Evolutionary conservation across 768 basidiomycete species (phyloP), one percentile per base, ranked within the genome.

Genomic region (Hortiboletus flavorubellus): DNA sequence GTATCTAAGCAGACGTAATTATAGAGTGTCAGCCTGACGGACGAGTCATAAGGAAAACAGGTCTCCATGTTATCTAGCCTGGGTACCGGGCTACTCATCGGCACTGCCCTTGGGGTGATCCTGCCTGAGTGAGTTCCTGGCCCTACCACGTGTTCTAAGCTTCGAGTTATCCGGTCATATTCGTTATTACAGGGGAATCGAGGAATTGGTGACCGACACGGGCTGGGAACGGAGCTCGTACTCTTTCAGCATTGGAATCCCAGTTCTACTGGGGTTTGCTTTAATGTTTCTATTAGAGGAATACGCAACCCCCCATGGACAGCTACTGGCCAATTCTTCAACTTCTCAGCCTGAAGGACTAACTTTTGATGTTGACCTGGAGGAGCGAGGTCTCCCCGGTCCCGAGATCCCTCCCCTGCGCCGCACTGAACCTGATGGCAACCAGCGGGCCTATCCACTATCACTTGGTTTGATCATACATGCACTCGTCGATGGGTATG

Each of bases 401-500:
- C n/a, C 50, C 15, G 60, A 69, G 50, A 57, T 63, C 46, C 55
- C 54, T 31, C 9, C 51, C 34, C 54, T 21, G 12, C 39, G 29
- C 49, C 52, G 37, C 10, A 16, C 55, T 35, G 55, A 52, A 44
- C 44, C 57, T 8, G 63, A 68, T 29, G 71, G 67, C 61, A 68
- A 70, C 33, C 64, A 66, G 35, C 74, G 74, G 15, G 85, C 86
- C 9, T 82, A 86, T 48, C 79, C 93, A 37, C 78, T 95, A 37
- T 91, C 93, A 0, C 71, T 98, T 9, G 97, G 95, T 2, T 75
- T 98, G 43, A 79, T 92, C 26, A 81, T 93, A 26, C 96, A 99
- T 66, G 90, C 86, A 1, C 77, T 94, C 46, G 90, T 93, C 0
- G 97, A 99, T 70, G 95, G 97, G 4, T 84, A 97, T 54, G 93